Conservation (phyloP, 805 yeast genomes). For the Wickerhamomyces queroliae region DNA sequence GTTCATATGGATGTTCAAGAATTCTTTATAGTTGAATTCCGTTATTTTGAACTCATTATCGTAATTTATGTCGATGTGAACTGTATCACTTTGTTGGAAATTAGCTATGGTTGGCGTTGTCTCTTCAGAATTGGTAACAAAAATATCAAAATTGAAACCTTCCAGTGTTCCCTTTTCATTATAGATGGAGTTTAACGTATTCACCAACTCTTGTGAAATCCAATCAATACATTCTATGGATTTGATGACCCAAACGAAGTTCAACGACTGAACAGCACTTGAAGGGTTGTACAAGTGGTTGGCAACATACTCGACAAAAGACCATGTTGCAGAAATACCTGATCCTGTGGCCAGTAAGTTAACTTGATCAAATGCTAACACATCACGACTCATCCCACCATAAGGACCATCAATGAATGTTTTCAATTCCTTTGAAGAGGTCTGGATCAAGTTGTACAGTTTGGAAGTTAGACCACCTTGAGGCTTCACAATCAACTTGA, state of each 20-base stretch:
- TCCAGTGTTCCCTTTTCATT: neutral
- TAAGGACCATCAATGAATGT: slow-evolving; percentile 52
- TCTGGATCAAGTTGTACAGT: slow-evolving; percentile 25
- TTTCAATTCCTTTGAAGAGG: slow-evolving; percentile 19
- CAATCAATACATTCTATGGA: slow-evolving; percentile 29
- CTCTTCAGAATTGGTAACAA: slow-evolving; percentile 24
- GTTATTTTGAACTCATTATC: neutral
- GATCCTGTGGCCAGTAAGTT: slow-evolving; percentile 41
- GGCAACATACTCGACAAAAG: slow-evolving; percentile 30
- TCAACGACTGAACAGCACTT: slow-evolving; percentile 23
- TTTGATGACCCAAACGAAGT: slow-evolving; percentile 41
- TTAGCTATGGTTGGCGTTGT: neutral
- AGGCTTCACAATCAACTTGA: slow-evolving; percentile 41
- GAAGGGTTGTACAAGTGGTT: slow-evolving; percentile 7
- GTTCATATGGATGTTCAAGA: slow-evolving; percentile 4
- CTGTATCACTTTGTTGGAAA: neutral
- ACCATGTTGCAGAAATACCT: slow-evolving; percentile 45
- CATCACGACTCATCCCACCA: slow-evolving; percentile 45
- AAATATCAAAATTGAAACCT: slow-evolving; percentile 16
- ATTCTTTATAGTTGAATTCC: neutral
- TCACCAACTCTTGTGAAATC: slow-evolving; percentile 32
- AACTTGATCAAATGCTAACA: slow-evolving; percentile 37
- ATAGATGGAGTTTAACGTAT: neutral
- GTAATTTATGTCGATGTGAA: neutral
- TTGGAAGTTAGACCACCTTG: slow-evolving; percentile 40